These are phyloP conservation scores for Solanum chaucha DNA, from an alignment of 257 asterid species.

Conservation along the genomic window DNA sequence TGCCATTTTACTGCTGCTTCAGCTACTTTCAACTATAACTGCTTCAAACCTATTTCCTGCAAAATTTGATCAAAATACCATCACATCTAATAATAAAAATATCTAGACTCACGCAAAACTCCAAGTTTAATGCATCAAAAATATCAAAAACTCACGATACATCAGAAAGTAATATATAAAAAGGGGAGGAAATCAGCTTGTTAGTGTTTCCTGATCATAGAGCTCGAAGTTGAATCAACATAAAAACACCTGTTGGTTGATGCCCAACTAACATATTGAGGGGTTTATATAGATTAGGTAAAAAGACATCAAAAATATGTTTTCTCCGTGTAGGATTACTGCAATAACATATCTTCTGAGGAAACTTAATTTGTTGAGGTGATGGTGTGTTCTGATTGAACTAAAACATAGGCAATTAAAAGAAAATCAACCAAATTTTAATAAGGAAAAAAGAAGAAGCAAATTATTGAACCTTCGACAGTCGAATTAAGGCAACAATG, in stretches of 20 bases:
- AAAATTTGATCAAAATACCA: not conserved
- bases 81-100: not conserved
- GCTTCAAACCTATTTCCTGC: not conserved
- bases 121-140: not conserved
- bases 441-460: not conserved
- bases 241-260: not conserved
- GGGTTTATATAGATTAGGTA: not conserved
- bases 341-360: not conserved
- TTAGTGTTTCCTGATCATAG: not conserved
- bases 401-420: not conserved
- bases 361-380: not conserved
- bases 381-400: not conserved
- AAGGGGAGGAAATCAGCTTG: not conserved
- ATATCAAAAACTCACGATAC: not conserved
- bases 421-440: not conserved
- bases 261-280: not conserved
- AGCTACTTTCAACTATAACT: not conserved
- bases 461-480: not conserved
- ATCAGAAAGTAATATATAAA: not conserved
- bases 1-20: not conserved
- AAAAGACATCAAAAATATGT: not conserved
- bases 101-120: not conserved
- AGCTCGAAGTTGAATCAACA: not conserved
- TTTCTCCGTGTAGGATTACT: not conserved
- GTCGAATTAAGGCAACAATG: not conserved